These are phyloP conservation scores for Ulvella scutata DNA, from an alignment of 139 green algal genomes.

Conservation along the genomic window DNA sequence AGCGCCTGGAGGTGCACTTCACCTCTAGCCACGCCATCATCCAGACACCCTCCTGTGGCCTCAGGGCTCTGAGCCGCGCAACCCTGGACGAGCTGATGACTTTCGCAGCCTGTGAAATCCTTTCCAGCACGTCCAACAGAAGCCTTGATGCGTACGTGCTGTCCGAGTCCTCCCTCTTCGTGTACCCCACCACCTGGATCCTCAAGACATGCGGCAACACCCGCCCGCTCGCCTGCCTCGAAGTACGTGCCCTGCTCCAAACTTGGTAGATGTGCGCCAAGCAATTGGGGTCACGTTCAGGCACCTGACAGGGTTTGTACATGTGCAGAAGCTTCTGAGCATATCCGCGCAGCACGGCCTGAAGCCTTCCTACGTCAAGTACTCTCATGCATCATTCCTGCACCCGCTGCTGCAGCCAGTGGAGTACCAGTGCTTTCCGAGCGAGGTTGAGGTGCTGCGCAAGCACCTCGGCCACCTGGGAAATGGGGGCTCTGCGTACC, in stretches of 20 bases:
- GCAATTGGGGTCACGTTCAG: too few relatives aligned
- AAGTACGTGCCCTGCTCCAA: neutral
- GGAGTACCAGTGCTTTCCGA: conserved; percentile 50
- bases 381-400: conserved; percentile 82
- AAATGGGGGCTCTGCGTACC: conserved; percentile 42
- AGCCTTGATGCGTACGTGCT: conserved; percentile 94
- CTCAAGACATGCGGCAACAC: conserved; percentile 99
- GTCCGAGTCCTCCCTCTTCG: conserved; percentile 88
- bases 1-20: conserved; percentile 85
- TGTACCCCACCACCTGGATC: conserved; percentile 79
- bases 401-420: conserved; percentile 60
- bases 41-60: conserved; percentile 15
- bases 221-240: conserved; percentile 52
- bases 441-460: conserved; percentile 60
- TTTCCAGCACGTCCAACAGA: conserved; percentile 57
- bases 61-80: conserved; percentile 44
- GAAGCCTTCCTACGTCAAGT: conserved; percentile 51
- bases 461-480: conserved; percentile 52
- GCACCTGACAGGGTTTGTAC: too few relatives aligned
- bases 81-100: conserved; percentile 60
- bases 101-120: conserved; percentile 81
- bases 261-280: neutral
- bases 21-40: conserved; percentile 1
- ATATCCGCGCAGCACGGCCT: conserved; percentile 38
- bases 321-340: conserved; percentile 57